These are phyloP conservation scores for Stachybotrys chlorohalonatus DNA, from an alignment of 2,329 filamentous ascomycete genomes.

Conservation along the genomic window DNA sequence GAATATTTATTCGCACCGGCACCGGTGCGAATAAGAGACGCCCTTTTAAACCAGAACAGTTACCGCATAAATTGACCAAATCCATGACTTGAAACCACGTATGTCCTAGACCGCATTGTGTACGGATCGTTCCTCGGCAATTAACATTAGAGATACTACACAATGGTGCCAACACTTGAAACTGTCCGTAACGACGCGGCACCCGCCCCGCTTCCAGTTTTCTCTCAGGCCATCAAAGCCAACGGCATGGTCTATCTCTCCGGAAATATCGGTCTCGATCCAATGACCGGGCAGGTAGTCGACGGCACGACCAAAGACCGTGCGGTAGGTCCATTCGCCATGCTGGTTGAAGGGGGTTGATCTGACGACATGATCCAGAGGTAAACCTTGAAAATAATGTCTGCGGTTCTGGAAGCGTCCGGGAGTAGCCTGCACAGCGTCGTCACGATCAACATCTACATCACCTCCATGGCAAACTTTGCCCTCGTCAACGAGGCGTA, in stretches of 20 bases:
- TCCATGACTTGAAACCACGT: no score
- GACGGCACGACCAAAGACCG: background rate
- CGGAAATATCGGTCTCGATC: constrained; percentile 50
- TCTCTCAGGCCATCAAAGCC: constrained; percentile 51
- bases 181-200: constrained; percentile 1
- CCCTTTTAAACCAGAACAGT: background rate
- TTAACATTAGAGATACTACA: background rate
- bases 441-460: constrained; percentile 59
- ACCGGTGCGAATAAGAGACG: no score
- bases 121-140: no score
- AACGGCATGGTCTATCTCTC: constrained; percentile 66
- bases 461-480: constrained; percentile 59
- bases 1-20: no score
- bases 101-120: no score
- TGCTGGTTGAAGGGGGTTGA: no score
- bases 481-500: constrained; percentile 49
- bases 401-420: constrained; percentile 49
- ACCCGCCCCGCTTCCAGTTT: constrained; percentile 34
- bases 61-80: no score
- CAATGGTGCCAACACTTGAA: background rate
- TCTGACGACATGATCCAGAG: constrained; percentile 16
- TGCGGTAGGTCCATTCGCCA: background rate
- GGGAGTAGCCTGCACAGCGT: constrained; percentile 50
- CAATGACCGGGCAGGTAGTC: constrained; percentile 27
- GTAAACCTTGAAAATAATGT: constrained; percentile 50